Conservation (phyloP, 495 filamentous ascomycete species). For the Thermochaetoides thermophila region DNA sequence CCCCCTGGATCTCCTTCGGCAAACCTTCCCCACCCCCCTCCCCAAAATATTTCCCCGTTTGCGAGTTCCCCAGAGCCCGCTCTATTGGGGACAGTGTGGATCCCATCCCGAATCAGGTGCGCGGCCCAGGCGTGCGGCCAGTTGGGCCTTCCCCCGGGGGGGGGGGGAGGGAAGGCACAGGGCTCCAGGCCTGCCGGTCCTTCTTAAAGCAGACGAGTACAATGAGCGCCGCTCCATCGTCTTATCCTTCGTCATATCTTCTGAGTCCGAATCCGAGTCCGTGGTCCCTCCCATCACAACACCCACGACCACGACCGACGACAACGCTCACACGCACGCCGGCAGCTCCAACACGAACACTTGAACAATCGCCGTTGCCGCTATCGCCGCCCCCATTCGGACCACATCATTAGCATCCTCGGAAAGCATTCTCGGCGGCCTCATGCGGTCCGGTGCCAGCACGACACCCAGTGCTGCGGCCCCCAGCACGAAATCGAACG, state of each 20-base stretch:
- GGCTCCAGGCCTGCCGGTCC: constrained; percentile 15
- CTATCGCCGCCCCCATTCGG: too few relatives aligned
- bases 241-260: too few relatives aligned
- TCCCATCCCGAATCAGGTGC: constrained; percentile 22
- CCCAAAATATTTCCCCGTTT: constrained; percentile 19
- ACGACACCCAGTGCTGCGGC: constrained; percentile 11
- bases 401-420: constrained; percentile 36
- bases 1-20: too few relatives aligned
- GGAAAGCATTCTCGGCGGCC: constrained; percentile 29
- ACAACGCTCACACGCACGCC: too few relatives aligned
- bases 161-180: too few relatives aligned
- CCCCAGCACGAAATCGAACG: constrained; percentile 21
- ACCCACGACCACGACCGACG: too few relatives aligned
- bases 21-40: constrained; percentile 1
- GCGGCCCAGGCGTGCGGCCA: too few relatives aligned
- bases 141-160: too few relatives aligned
- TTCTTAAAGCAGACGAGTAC: constrained; percentile 18
- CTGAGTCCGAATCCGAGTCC: too few relatives aligned
- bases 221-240: constrained; percentile 41
- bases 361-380: too few relatives aligned
- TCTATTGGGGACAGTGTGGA: constrained; percentile 26
- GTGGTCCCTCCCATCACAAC: too few relatives aligned
- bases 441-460: constrained; percentile 27
- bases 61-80: constrained; percentile 26
- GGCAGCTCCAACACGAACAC: too few relatives aligned